These are phyloP conservation scores for Debaryomyces singareniensis DNA, from an alignment of 1,139 yeast species.

Conservation along the genomic window DNA sequence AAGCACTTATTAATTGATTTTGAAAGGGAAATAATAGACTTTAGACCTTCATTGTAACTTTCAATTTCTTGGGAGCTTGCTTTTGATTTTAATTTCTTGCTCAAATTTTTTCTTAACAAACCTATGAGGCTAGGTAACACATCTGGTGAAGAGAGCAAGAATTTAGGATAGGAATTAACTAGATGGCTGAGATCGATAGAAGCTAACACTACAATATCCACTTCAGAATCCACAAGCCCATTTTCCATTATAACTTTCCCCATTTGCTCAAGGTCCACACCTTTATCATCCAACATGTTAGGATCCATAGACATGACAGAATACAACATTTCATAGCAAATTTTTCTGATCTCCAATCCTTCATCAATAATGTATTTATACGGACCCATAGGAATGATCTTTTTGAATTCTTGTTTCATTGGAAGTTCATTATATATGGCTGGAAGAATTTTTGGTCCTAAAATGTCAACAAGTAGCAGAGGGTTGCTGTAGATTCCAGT, in stretches of 20 bases:
- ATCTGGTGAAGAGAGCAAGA: slow-evolving; percentile 12
- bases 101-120: slow-evolving; percentile 22
- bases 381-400: slow-evolving; percentile 78
- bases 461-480: slow-evolving; percentile 43
- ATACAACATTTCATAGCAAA: slow-evolving; percentile 66
- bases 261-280: slow-evolving; percentile 17
- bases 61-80: slow-evolving; percentile 41
- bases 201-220: slow-evolving; percentile 33
- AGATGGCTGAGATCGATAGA: slow-evolving; percentile 28
- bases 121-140: slow-evolving; percentile 16
- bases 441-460: slow-evolving; percentile 68
- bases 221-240: slow-evolving; percentile 34
- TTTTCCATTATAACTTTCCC: slow-evolving; percentile 22
- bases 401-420: slow-evolving; percentile 52
- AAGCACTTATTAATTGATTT: slow-evolving; percentile 14
- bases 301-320: slow-evolving; percentile 35
- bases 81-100: slow-evolving; percentile 32
- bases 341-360: slow-evolving; percentile 68
- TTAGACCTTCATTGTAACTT: slow-evolving; percentile 25
- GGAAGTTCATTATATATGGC: slow-evolving; percentile 49
- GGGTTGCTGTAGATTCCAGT: slow-evolving; percentile 64
- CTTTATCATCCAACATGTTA: slow-evolving; percentile 12
- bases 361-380: slow-evolving; percentile 79
- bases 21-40: slow-evolving; percentile 21
- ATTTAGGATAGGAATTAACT: slow-evolving; percentile 16